Conservation (phyloP, 208 protist species). For the Leishmania arabica region DNA sequence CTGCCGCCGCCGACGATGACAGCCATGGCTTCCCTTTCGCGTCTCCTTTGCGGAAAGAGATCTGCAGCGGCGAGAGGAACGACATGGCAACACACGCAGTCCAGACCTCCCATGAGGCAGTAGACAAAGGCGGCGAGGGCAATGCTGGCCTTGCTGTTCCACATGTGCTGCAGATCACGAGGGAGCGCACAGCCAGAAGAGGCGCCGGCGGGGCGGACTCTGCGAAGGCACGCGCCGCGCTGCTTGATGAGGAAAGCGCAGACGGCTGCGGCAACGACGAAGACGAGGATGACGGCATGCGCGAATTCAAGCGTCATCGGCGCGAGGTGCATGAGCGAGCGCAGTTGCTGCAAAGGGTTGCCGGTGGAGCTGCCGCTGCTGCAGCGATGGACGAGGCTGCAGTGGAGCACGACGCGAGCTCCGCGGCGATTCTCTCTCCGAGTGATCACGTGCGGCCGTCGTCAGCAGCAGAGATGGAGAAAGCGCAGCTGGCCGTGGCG, state of each 20-base stretch:
- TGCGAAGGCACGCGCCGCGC: neutral
- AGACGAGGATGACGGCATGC: conserved; percentile 46
- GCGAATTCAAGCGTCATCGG: conserved; percentile 63
- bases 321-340: conserved; percentile 27
- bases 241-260: conserved; percentile 1
- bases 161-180: neutral
- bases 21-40: neutral
- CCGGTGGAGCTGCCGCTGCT: neutral
- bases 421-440: neutral
- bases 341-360: conserved; percentile 3
- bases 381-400: neutral
- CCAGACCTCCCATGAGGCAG: neutral
- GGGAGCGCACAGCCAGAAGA: neutral
- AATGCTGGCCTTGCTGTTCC: neutral
- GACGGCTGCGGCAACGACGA: conserved; percentile 35
- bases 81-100: neutral
- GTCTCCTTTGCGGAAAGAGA: neutral
- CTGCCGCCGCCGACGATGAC: no score
- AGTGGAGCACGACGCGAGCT: neutral
- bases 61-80: neutral
- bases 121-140: neutral
- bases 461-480: neutral
- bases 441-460: neutral
- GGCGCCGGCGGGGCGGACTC: neutral
- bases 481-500: neutral